A percentile compares a stretch with the other conserved stretches of the same genome.
These are phyloP conservation scores for Emergomyces orientalis DNA, from an alignment of 2,329 filamentous ascomycete species.

Conservation along the genomic window DNA sequence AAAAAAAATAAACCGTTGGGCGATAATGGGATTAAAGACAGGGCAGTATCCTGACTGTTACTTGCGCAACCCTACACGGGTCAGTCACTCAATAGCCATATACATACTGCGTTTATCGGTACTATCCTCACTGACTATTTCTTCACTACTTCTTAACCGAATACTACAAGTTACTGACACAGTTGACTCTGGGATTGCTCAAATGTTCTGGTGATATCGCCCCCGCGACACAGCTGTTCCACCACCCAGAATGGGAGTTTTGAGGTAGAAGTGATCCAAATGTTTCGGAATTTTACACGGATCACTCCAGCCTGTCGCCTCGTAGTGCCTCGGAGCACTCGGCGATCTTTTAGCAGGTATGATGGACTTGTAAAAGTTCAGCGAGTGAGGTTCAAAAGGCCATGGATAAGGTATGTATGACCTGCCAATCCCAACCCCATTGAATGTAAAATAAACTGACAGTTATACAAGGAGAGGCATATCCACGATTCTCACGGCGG, in stretches of 20 bases:
- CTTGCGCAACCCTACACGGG: neutral
- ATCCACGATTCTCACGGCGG: neutral
- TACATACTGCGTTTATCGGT: neutral
- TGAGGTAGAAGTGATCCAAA: constrained; percentile 1
- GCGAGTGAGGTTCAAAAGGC: constrained; percentile 12
- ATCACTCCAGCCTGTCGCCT: constrained; percentile 4
- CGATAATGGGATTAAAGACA: no score
- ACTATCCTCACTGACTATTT: neutral
- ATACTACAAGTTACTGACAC: neutral
- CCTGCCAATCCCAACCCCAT: neutral
- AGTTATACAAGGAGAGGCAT: neutral
- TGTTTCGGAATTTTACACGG: constrained; percentile 8
- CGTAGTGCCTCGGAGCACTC: constrained; percentile 1
- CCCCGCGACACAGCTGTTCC: neutral
- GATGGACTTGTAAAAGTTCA: constrained; percentile 9
- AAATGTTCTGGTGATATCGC: neutral
- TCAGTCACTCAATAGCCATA: neutral
- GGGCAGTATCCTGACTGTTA: neutral
- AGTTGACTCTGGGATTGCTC: neutral
- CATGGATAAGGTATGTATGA: constrained; percentile 6
- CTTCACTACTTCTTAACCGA: neutral
- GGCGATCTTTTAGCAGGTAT: constrained; percentile 7
- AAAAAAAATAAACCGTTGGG: no score
- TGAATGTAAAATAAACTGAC: neutral
- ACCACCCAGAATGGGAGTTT: constrained; percentile 1